Evolutionary conservation across 2,329 filamentous ascomycete species (phyloP).

Genomic region (Apiospora rasikravindrae): DNA sequence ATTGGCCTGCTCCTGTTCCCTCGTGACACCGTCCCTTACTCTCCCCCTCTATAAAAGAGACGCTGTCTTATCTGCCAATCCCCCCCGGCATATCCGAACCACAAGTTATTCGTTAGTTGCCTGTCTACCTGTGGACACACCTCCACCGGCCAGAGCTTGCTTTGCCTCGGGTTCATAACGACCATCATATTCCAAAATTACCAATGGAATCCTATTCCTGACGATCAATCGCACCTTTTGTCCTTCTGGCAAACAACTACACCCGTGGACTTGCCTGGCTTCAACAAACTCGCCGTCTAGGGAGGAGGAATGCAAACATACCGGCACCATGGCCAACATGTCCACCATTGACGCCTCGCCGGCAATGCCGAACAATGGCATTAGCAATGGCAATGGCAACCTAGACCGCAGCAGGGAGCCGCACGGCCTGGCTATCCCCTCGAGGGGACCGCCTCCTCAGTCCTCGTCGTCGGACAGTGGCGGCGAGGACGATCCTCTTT

Average conservation of each 20-base stretch:
- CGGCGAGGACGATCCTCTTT: slow-evolving; percentile 39
- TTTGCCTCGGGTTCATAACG: not conserved
- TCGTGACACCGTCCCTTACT: not conserved
- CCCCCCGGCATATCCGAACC: slow-evolving; percentile 9
- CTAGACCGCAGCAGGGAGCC: not conserved
- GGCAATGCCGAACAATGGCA: slow-evolving; percentile 2
- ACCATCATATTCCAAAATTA: not conserved
- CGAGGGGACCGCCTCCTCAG: slow-evolving; percentile 33
- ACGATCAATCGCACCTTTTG: not conserved
- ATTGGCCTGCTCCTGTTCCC: not conserved
- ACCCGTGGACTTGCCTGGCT: not conserved
- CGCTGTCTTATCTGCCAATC: not conserved
- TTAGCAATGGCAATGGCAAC: not conserved
- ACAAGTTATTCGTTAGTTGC: not conserved
- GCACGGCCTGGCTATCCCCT: slow-evolving; percentile 24
- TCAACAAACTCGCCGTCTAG: not conserved
- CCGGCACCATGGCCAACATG: slow-evolving; percentile 9
- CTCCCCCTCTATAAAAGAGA: slow-evolving; percentile 6
- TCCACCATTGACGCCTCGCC: slow-evolving; percentile 7
- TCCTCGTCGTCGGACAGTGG: slow-evolving; percentile 31
- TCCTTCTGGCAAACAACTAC: not conserved
- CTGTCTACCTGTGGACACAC: slow-evolving; percentile 13
- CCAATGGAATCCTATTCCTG: not conserved
- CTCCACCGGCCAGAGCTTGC: not conserved
- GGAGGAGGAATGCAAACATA: not conserved